phyloP scores from a whole-genome alignment of 1,284 basidiomycete species.

The Cystobasidiaceae sp. region DNA sequence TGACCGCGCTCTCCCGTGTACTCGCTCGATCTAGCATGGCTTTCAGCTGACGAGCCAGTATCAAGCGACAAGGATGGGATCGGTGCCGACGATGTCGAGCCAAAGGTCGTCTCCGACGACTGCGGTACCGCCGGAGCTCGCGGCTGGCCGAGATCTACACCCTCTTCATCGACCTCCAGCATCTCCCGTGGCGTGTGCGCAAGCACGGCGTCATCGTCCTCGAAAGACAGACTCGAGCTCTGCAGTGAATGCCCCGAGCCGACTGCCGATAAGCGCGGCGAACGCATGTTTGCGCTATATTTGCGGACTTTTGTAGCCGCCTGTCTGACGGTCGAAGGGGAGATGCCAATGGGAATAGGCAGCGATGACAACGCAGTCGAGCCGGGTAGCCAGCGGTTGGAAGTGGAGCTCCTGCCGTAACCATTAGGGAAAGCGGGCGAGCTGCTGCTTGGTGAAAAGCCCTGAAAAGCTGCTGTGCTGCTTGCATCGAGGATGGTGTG shows the following conservation, averaged over 20 bases:
- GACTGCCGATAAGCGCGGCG: slow-evolving; percentile 1
- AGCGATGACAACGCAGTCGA: background rate
- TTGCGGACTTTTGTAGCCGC: slow-evolving; percentile 1
- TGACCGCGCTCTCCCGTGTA: background rate
- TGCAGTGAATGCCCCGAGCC: background rate
- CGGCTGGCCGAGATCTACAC: background rate
- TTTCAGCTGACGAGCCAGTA: slow-evolving; percentile 16
- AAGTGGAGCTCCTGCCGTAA: slow-evolving; percentile 14
- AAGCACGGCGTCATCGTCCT: slow-evolving; percentile 29
- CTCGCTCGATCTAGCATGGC: background rate
- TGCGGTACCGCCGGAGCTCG: background rate
- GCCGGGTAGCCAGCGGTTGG: background rate
- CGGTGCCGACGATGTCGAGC: background rate
- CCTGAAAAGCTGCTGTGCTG: background rate
- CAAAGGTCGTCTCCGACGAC: background rate
- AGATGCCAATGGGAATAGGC: slow-evolving; percentile 23
- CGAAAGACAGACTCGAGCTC: slow-evolving; percentile 15
- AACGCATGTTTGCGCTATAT: background rate
- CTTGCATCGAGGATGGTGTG: slow-evolving; percentile 19
- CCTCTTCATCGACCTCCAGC: slow-evolving; percentile 8
- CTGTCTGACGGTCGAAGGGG: background rate
- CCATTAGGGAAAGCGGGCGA: slow-evolving; percentile 30
- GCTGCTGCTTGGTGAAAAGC: background rate
- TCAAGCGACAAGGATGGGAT: slow-evolving; percentile 7
- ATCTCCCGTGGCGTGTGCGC: background rate